Percentiles rank a stretch among this genome's conserved stretches.
Evolutionary conservation across 2,329 filamentous ascomycete genomes (phyloP).

Genomic region (Cytospora leucostoma): DNA sequence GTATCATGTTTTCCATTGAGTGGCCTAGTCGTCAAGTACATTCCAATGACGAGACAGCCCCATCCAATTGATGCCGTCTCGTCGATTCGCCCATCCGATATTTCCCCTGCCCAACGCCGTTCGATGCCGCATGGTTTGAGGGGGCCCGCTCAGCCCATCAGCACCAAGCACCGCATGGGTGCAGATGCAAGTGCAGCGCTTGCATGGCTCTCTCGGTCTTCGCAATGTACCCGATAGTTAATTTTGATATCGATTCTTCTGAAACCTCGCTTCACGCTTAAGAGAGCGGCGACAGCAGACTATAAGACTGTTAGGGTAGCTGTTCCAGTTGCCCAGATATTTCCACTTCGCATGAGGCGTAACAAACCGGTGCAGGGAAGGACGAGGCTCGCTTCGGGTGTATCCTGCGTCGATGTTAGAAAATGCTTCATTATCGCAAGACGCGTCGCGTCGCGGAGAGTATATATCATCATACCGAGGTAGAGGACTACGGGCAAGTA

Average conservation of each 20-base stretch:
- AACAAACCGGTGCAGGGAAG: slow-evolving; percentile 49
- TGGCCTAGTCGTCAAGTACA: slow-evolving; percentile 24
- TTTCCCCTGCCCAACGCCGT: slow-evolving; percentile 16
- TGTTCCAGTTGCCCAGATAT: not conserved
- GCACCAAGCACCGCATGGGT: not conserved
- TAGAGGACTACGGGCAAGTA: slow-evolving; percentile 97
- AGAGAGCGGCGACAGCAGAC: slow-evolving; percentile 52
- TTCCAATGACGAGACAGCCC: slow-evolving; percentile 10
- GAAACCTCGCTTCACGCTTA: slow-evolving; percentile 40
- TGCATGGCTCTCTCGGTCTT: not conserved
- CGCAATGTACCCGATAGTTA: not conserved
- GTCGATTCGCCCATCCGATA: slow-evolving; percentile 3
- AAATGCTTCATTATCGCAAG: slow-evolving; percentile 17
- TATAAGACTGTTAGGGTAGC: slow-evolving; percentile 24
- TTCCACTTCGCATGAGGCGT: not conserved
- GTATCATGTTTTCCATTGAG: slow-evolving; percentile 19
- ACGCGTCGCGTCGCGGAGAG: slow-evolving; percentile 4
- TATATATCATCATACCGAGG: slow-evolving; percentile 65
- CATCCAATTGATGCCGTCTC: not conserved
- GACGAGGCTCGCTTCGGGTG: slow-evolving; percentile 89
- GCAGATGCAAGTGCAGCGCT: not conserved
- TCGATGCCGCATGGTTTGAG: slow-evolving; percentile 18
- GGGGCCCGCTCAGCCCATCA: slow-evolving; percentile 6
- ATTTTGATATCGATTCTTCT: slow-evolving; percentile 7
- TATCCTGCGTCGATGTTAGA: slow-evolving; percentile 62